Base-by-base conservation (phyloP, 169 alveolate species). In the Perkinsus chesapeaki region DNA sequence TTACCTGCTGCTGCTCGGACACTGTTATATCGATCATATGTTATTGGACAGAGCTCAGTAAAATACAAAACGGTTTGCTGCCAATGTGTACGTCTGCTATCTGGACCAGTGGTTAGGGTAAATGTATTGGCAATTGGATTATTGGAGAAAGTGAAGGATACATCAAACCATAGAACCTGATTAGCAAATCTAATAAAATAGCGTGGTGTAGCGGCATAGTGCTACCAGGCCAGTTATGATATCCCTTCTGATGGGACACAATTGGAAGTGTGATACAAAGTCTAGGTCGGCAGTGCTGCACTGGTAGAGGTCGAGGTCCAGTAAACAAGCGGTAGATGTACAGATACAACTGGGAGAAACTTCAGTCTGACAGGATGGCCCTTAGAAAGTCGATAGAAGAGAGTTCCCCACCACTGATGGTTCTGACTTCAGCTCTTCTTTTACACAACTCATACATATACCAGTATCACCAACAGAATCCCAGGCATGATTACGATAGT, bases 121-220 rank as follows among this genome's bases (percentile, higher is more conserved):
- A 20, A 60, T 7, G 23, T 34, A 27, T 98, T 93, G 39, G 96
- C 96, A 39, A 98, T 93, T 19, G 98, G 98, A 73, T 97, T 97
- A 93, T 97, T 98, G 92, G 99, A 97, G 90, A 97, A 95, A 36
- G 98, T 94, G 95, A 98, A 98, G 39, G 96, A 94, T 31, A 98
- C 98, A 94, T 98, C 99, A 93, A 98, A 98, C 99, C 99, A 98
- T 39, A 98, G 97, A 43, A 98, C 98, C 96, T 94, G 60, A 19
- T n/a, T n/a, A n/a, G n/a, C n/a, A n/a, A 39, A 0, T 7, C 12
- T 1, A 34, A 27, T 12, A 1, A n/a, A 39, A 9, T 91, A 92
- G 60, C 39, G 38, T 1, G 7, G 19, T 39, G 39, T 19, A n/a
- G 39, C 36, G 73, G 82, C 5, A 7, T 16, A n/a, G n/a, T 39